Base-by-base conservation (phyloP, 805 yeast species). In the Sporopachydermia lactativora region DNA sequence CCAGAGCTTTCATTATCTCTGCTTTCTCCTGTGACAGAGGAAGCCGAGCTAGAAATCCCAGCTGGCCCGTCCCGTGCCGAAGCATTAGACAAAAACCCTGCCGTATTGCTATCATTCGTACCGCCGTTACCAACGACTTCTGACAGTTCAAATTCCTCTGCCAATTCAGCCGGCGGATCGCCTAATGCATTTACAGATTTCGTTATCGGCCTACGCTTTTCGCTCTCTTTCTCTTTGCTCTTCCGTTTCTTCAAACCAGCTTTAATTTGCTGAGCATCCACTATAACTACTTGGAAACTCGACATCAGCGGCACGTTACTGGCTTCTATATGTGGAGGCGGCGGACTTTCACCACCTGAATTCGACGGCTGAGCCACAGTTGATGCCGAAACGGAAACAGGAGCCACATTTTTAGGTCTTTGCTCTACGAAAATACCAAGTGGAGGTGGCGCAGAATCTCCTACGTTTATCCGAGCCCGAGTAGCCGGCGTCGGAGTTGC, bases 271-370 rank as follows among this genome's bases (percentile, higher is more conserved):
- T 24, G 31, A n/a, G 31, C 31, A 24, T 24, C 31, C 8, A 24
- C 31, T 8, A 24, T 24, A 24, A 24, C 31, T n/a, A 24, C 31
- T 24, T 24, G 31, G n/a, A 24, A 24, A n/a, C 31, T 24, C n/a
- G 31, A 24, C 31, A 24, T 24, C 31, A 24, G 31, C n/a, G 31
- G 31, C n/a, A 24, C 31, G n/a, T 24, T 24, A 24, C 31, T 24
- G 8, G 31, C 31, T n/a, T 24, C 31, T 24, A 24, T 24, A 24
- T 24, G 31, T 8, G 31, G 31, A 8, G 31, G 31, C n/a, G n/a
- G n/a, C 8, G 31, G 31, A 24, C 13, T 24, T n/a, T n/a, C n/a
- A n/a, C n/a, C n/a, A 24, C 13, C 31, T 8, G 31, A 8, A 8
- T 24, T 8, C 8, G 31, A 8, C n/a, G 31, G 31, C n/a, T 24